Base-by-base conservation (phyloP, 768 basidiomycete genomes). In the Suillus plorans region DNA sequence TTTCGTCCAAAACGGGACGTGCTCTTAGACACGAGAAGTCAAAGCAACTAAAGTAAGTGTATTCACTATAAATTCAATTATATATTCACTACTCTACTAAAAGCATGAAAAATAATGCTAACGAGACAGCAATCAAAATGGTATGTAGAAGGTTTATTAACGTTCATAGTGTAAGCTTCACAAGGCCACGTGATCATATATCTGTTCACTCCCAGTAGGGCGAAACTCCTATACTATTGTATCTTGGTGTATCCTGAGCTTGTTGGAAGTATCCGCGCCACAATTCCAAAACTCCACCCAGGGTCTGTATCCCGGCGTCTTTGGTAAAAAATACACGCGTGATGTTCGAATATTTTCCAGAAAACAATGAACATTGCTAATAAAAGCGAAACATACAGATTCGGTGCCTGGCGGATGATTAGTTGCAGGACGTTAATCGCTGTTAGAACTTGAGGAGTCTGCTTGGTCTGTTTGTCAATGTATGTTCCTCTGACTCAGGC, bases 231-330 rank as follows among this genome's bases (percentile, higher is more conserved):
- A 45, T 25, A n/a, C n/a, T n/a, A n/a, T n/a, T 25, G 22, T 28
- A 41, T 36, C 47, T 44, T 20, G 45, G n/a, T 44, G 25, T n/a
- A 36, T 55, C 37, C 52, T 7, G n/a, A 31, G 69, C 80, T 31
- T 63, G 85, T 85, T 85, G 84, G 63, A 80, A 85, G 50, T 78
- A 84, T 0, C 85, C 85, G 12, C 80, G 74, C 74, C 82, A 80
- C 0, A 86, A 64, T 45, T 84, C 81, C 0, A 86, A 69, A 3
- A 76, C 75, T 2, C 75, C 72, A 20, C 72, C 76, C 1, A 77
- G 68, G 8, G 2, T 0, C 50, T 55, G 67, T 18, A 64, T 71
- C 12, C 79, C 73, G 22, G 76, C 74, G 22, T 74, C 72, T 25
- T 67, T 66, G 58, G 75, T 77, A 57, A 85, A 86, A 64, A 81